Conservation (phyloP, 768 basidiomycete species). For the Suillus discolor region DNA sequence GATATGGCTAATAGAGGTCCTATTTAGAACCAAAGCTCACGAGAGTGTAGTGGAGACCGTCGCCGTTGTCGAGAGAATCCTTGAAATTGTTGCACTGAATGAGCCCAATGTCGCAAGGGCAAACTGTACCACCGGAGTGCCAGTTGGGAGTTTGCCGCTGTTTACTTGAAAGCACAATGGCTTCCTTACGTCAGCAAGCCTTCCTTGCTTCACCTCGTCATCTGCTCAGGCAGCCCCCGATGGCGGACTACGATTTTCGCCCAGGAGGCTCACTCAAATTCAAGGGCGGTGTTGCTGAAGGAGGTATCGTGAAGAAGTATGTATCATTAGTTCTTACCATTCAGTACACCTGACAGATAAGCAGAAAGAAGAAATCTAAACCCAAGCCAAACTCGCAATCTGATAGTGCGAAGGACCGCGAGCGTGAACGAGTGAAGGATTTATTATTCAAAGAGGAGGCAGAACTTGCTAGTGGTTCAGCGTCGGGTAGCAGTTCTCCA, state of each 20-base stretch:
- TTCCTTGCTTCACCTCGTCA: conserved; percentile 19
- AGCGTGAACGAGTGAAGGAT: conserved; percentile 51
- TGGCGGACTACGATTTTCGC: conserved; percentile 86
- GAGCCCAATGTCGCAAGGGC: conserved; percentile 4
- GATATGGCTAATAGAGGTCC: conserved; percentile 1
- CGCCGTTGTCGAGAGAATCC: not conserved
- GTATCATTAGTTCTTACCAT: conserved; percentile 24
- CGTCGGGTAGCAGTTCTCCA: conserved; percentile 66
- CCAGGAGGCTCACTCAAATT: conserved; percentile 89
- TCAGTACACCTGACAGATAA: conserved; percentile 14
- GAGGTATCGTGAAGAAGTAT: conserved; percentile 84
- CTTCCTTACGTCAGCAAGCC: conserved; percentile 33
- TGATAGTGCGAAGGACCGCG: conserved; percentile 44
- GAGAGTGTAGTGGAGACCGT: not conserved
- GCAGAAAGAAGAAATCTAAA: conserved; percentile 84
- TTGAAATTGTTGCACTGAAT: conserved; percentile 8
- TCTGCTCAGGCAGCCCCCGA: conserved; percentile 33
- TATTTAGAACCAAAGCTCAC: not conserved
- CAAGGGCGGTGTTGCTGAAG: conserved; percentile 80
- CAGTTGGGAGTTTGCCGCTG: conserved; percentile 23
- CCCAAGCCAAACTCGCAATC: conserved; percentile 60
- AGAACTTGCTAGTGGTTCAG: conserved; percentile 41
- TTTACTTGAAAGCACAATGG: conserved; percentile 22
- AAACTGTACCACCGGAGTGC: not conserved
- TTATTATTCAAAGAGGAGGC: conserved; percentile 51